Base-by-base conservation (phyloP, 2,329 filamentous ascomycete genomes). In the Aureobasidium uvarum region DNA sequence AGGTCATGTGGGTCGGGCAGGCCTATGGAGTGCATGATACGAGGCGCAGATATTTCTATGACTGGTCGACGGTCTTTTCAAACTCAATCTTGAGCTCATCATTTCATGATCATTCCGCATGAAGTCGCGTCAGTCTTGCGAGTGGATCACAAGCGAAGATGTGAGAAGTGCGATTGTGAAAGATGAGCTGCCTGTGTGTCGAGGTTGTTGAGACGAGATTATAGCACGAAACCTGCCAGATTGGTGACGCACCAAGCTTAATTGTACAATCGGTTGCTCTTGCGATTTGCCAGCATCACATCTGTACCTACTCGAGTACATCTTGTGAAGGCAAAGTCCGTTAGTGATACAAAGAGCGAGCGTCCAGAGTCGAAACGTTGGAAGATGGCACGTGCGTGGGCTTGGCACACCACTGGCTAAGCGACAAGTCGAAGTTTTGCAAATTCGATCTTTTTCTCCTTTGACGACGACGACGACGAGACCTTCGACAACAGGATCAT, bases 401-500 rank as follows among this genome's bases (percentile, higher is more conserved):
- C 58, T 62, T 62, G 58, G 58, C 58, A 14, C 39, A 56, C 39
- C 43, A 60, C 56, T n/a, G 56, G 14, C 31, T 50, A 51, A 62
- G 45, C 58, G 58, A 62, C 56, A 62, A 51, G 51, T 62, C 45
- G 20, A 62, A 62, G 43, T 60, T 62, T 51, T 45, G 45, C 58
- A 50, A 36, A 33, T 45, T 51, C n/a, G 33, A 28, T n/a, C 48
- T 63, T 63, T 39, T 45, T 46, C 43, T 63, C 38, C 28, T 54
- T 63, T 28, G 60, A 63, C 60, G 60, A 63, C 60, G 60, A 63
- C 60, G 60, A 63, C 46, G 38, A 54, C 58, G 56, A 36, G 33
- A 62, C 58, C 45, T 63, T 54, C 48, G 60, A 63, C 46, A 52
- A 52, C 60, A 50, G 60, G 60, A 63, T 43, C 48, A 63, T 36